Conservation (phyloP, 1,139 yeast genomes). For the Hemisphaericaspora xylanilytica region DNA sequence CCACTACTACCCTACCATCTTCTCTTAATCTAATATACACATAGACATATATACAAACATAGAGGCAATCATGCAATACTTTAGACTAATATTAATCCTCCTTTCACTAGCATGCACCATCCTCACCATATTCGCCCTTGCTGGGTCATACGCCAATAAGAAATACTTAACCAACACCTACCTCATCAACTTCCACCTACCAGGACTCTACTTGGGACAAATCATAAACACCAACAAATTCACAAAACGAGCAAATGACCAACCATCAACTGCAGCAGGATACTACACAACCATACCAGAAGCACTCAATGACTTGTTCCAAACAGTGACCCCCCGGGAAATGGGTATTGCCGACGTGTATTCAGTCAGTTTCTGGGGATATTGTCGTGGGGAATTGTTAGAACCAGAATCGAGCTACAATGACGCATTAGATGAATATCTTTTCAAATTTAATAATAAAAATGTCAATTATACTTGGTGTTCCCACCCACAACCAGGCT, state of each 20-base stretch:
- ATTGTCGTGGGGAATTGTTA: slow-evolving; percentile 54
- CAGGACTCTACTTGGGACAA: slow-evolving; percentile 30
- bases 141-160: slow-evolving; percentile 42
- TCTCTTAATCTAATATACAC: no score
- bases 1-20: no score
- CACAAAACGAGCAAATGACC: slow-evolving; percentile 12
- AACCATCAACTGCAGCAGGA: slow-evolving; percentile 7
- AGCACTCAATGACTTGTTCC: slow-evolving; percentile 15
- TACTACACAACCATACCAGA: slow-evolving; percentile 13
- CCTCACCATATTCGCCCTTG: slow-evolving; percentile 38
- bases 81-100: slow-evolving; percentile 34
- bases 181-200: slow-evolving; percentile 37
- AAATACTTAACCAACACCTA: slow-evolving; percentile 37
- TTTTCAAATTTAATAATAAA: slow-evolving; percentile 25
- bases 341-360: slow-evolving; percentile 62
- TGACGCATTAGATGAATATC: slow-evolving; percentile 8
- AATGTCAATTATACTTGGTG: slow-evolving; percentile 54
- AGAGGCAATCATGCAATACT: no score
- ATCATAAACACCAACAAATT: slow-evolving; percentile 22
- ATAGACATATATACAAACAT: no score
- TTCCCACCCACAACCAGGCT: slow-evolving; percentile 48
- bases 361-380: slow-evolving; percentile 69
- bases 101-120: slow-evolving; percentile 35
- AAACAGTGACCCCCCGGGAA: slow-evolving; percentile 20
- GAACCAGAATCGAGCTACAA: slow-evolving; percentile 11